phyloP scores from a whole-genome alignment of 2,329 filamentous ascomycete genomes.

The Apiospora marii region DNA sequence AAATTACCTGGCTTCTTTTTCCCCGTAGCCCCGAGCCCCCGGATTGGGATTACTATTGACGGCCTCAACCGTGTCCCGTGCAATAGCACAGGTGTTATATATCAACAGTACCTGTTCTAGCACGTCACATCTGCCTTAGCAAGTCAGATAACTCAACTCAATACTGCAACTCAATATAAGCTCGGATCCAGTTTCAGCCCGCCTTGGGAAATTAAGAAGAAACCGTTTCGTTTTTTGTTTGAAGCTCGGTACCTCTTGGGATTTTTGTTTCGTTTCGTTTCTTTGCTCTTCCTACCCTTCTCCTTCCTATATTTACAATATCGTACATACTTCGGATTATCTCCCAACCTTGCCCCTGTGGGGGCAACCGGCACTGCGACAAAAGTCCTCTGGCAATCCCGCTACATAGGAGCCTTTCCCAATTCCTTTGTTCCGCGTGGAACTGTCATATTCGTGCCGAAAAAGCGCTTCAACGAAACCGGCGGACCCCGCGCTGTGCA shows the following conservation, averaged over 20 bases:
- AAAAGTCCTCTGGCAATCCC: background rate
- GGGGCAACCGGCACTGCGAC: background rate
- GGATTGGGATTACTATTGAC: background rate
- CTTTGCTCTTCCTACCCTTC: slow-evolving; percentile 14
- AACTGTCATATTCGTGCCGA: background rate
- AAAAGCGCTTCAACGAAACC: background rate
- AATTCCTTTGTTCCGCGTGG: background rate
- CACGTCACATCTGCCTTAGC: slow-evolving; percentile 13
- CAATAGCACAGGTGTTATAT: slow-evolving; percentile 19
- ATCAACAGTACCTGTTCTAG: background rate
- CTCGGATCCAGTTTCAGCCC: slow-evolving; percentile 21
- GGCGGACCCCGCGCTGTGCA: slow-evolving; percentile 21
- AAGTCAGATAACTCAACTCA: slow-evolving; percentile 4
- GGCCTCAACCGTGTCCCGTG: slow-evolving; percentile 3
- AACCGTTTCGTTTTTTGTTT: slow-evolving; percentile 20
- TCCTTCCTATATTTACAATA: slow-evolving; percentile 18
- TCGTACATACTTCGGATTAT: slow-evolving; percentile 16
- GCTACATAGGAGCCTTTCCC: background rate
- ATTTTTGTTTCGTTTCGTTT: slow-evolving; percentile 22
- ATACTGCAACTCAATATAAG: slow-evolving; percentile 19
- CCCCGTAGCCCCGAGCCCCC: background rate
- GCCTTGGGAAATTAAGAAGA: slow-evolving; percentile 13
- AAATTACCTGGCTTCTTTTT: background rate
- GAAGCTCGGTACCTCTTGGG: background rate
- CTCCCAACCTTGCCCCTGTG: background rate